phyloP scores from a whole-genome alignment of 768 basidiomycete genomes.

The Dioszegia crocea region DNA sequence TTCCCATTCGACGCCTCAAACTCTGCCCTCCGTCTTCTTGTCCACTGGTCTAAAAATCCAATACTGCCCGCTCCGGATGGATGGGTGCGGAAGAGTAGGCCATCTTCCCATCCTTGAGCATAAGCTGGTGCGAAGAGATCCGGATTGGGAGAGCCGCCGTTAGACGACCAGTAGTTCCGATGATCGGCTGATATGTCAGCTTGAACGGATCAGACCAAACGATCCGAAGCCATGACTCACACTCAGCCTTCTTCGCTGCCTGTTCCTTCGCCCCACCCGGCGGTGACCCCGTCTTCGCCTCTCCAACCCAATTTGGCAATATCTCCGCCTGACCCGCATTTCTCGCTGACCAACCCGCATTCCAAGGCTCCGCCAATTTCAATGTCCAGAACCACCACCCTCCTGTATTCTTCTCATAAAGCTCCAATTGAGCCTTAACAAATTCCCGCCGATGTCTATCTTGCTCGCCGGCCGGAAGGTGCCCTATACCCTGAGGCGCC shows the following conservation, averaged over 20 bases:
- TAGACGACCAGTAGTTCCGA: conserved; percentile 54
- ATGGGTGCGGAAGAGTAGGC: conserved; percentile 57
- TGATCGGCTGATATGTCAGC: conserved; percentile 48
- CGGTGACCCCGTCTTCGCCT: conserved; percentile 9
- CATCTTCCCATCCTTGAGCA: conserved; percentile 67
- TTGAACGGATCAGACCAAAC: not conserved
- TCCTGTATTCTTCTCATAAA: conserved; percentile 63
- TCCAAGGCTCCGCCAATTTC: conserved; percentile 64
- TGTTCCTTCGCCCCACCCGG: conserved; percentile 46
- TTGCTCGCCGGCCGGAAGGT: conserved; percentile 52
- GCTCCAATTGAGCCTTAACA: conserved; percentile 61
- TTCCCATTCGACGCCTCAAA: conserved; percentile 51
- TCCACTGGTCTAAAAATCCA: conserved; percentile 65
- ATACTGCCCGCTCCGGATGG: conserved; percentile 54
- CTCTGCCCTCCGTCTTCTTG: conserved; percentile 53
- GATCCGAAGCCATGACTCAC: conserved; percentile 17
- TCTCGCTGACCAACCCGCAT: conserved; percentile 69
- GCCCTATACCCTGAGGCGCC: conserved; percentile 62
- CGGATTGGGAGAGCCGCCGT: conserved; percentile 62
- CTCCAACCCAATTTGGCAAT: conserved; percentile 54
- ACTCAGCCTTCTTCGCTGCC: conserved; percentile 45
- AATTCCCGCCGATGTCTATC: conserved; percentile 55
- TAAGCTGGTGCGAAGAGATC: conserved; percentile 67
- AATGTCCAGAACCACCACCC: conserved; percentile 86
- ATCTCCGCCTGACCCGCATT: conserved; percentile 64